Evolutionary conservation across 2,329 filamentous ascomycete species (phyloP).

Genomic region (Aaosphaeria arxii): DNA sequence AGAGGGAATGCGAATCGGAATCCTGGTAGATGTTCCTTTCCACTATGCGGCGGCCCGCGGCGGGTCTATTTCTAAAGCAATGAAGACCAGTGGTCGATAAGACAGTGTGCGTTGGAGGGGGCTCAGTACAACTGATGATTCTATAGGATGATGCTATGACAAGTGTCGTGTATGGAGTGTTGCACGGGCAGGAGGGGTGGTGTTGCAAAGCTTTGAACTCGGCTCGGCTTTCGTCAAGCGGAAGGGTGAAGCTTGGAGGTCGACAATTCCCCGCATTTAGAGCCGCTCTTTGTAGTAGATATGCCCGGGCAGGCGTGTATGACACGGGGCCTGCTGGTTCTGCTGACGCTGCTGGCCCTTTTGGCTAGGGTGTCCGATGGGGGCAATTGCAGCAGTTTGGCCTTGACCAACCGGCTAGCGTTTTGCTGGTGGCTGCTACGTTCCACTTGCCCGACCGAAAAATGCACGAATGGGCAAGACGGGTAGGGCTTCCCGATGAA

Average conservation of each 20-base stretch:
- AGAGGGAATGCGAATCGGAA: slow-evolving; percentile 24
- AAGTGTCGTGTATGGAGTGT: too few relatives aligned
- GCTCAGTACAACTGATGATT: too few relatives aligned
- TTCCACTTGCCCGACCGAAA: slow-evolving; percentile 23
- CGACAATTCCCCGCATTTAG: slow-evolving; percentile 36
- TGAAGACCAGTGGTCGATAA: too few relatives aligned
- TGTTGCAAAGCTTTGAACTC: slow-evolving; percentile 26
- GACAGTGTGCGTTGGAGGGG: too few relatives aligned
- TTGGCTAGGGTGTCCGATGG: background rate
- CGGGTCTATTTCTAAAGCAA: slow-evolving; percentile 8
- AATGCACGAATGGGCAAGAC: background rate
- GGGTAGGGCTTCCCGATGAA: too few relatives aligned
- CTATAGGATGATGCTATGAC: too few relatives aligned
- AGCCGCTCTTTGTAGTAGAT: slow-evolving; percentile 10
- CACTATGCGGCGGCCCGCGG: slow-evolving; percentile 20
- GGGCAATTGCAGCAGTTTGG: slow-evolving; percentile 24
- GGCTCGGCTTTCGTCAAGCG: slow-evolving; percentile 34
- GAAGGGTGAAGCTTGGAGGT: slow-evolving; percentile 26
- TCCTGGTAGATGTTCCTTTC: slow-evolving; percentile 23
- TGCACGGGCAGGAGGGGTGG: slow-evolving; percentile 8
- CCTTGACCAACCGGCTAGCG: slow-evolving; percentile 20
- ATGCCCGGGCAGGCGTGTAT: slow-evolving; percentile 11
- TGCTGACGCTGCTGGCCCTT: background rate
- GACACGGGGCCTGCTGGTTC: background rate
- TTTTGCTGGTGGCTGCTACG: slow-evolving; percentile 12